Evolutionary conservation across 257 asterid genomes (phyloP), one percentile per base, ranked within the genome.

Genomic region (Scutellaria minor): DNA sequence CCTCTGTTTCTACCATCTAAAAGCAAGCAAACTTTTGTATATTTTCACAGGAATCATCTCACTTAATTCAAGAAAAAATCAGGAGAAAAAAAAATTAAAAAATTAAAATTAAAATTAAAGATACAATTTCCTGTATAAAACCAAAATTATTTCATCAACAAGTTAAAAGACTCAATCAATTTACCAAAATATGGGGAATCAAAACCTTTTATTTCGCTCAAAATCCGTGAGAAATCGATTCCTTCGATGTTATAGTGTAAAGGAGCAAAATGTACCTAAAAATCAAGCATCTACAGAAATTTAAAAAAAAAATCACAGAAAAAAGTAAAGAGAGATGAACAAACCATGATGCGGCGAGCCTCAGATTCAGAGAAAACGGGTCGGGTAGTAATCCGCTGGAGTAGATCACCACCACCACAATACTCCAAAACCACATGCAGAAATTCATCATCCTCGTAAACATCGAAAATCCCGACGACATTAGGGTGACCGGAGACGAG

Each of bases 281-380:
- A 66, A 13, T 71, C 35, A 13, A 39, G 55, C 41, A 14, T 45
- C 67, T 4, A 35, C 68, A 57, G 52, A 74, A 50, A 7, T 64
- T 48, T 5, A 53, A n/a, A n/a, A 22, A 37, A 46, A 0, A 15
- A 57, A 31, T 2, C 14, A 52, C 5, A 13, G 58, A 40, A 27
- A 44, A 9, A 48, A 4, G n/a, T 1, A 12, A 6, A 12, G 24
- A 0, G 22, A 15, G 8, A 18, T 13, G 1, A 68, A 77, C 81
- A 12, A 66, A 91, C 97, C 95, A 91, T 85, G 3, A 91, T 75
- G 52, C 72, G 75, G 77, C 78, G 81, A 66, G 96, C 96, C 72
- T 89, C 92, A 1, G 81, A 56, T 66, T 91, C 95, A 1, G 83
- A 20, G 77, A 85, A 80, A 56, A 46, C 83, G 7, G 81, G 64